These are phyloP conservation scores for Penicillium alfredii DNA, from an alignment of 495 filamentous ascomycete species.

Conservation along the genomic window DNA sequence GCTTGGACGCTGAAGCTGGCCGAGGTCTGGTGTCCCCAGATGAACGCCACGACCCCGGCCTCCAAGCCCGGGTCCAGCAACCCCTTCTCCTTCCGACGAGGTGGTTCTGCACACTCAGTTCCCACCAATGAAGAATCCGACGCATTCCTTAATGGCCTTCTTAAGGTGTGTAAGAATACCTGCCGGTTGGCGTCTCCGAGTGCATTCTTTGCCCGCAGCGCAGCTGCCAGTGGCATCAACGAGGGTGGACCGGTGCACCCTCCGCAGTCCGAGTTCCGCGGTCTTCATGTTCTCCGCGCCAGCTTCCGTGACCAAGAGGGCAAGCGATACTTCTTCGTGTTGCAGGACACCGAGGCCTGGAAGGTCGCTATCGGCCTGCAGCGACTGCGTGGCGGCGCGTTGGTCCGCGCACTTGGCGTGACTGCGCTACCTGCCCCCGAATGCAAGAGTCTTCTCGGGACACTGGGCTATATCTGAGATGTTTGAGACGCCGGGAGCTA, in stretches of 20 bases:
- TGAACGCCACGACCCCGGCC: slow-evolving; percentile 19
- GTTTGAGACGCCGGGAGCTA: too few species aligned
- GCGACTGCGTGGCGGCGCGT: slow-evolving; percentile 62
- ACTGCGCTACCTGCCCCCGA: slow-evolving; percentile 54
- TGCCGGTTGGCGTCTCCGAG: slow-evolving; percentile 46
- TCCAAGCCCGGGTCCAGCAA: slow-evolving; percentile 23
- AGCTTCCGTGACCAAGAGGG: slow-evolving; percentile 78
- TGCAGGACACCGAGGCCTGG: slow-evolving; percentile 82
- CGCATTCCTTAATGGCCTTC: slow-evolving; percentile 50
- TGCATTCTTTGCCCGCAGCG: slow-evolving; percentile 24
- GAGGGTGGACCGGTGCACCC: slow-evolving; percentile 11
- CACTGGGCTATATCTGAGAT: slow-evolving; percentile 52
- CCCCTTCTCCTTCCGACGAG: slow-evolving; percentile 30
- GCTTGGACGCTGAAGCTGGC: slow-evolving; percentile 91
- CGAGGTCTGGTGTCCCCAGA: slow-evolving; percentile 78
- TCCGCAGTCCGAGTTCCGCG: slow-evolving; percentile 45
- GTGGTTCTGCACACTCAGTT: slow-evolving; percentile 35
- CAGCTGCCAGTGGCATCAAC: slow-evolving; percentile 9
- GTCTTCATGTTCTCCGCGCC: slow-evolving; percentile 75
- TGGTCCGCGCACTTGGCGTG: slow-evolving; percentile 62
- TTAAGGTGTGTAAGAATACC: slow-evolving; percentile 55
- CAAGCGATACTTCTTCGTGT: slow-evolving; percentile 74
- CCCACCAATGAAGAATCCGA: slow-evolving; percentile 59
- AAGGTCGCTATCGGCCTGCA: slow-evolving; percentile 82
- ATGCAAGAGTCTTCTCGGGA: slow-evolving; percentile 52